Evolutionary conservation across 2,329 filamentous ascomycete genomes (phyloP), one percentile per base, ranked within the genome.

Genomic region (Hypoxylon rubiginosum): DNA sequence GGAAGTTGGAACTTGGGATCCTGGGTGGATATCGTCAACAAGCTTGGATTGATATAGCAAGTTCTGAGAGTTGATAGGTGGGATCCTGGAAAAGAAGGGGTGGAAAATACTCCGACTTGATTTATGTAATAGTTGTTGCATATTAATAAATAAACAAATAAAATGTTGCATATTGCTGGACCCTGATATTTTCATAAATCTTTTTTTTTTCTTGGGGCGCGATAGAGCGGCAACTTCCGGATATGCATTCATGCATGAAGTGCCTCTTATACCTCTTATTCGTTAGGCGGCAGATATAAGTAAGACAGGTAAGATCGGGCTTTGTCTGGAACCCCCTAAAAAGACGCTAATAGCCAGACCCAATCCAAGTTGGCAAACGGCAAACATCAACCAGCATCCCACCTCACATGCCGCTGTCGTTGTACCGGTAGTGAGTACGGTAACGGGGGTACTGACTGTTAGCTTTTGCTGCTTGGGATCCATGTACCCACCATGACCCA

Each of bases 61-160:
- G 17, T 41, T 39, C n/a, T 28, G 30, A 21, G 45, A 32, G 11
- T 56, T 68, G 54, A 62, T 57, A 68, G 50, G 54, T 21, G 11
- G n/a, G 48, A 65, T 41, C 13, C 55, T n/a, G 17, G 43, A 26
- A 48, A 56, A 50, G 17, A 51, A 32, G 57, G 53, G 51, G 26
- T 58, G 8, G 32, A 45, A 51, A 65, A 62, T 50, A 32, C 15
- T 50, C 58, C 55, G 58, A 60, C 15, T 57, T 30, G 55, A 65
- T 62, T 17, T n/a, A n/a, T n/a, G n/a, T 58, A 54, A 59, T 68
- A 55, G 24, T 39, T 52, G 46, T 51, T 3, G 8, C 30, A 53
- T 62, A 43, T 62, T 55, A 56, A 59, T 68, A 62, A 68, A 65
- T 52, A 67, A 67, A 58, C 50, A 67, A 61, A 54, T 57, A 26